These are phyloP conservation scores for Fusarium nurragi DNA, from an alignment of 2,329 filamentous ascomycete genomes.

Conservation along the genomic window DNA sequence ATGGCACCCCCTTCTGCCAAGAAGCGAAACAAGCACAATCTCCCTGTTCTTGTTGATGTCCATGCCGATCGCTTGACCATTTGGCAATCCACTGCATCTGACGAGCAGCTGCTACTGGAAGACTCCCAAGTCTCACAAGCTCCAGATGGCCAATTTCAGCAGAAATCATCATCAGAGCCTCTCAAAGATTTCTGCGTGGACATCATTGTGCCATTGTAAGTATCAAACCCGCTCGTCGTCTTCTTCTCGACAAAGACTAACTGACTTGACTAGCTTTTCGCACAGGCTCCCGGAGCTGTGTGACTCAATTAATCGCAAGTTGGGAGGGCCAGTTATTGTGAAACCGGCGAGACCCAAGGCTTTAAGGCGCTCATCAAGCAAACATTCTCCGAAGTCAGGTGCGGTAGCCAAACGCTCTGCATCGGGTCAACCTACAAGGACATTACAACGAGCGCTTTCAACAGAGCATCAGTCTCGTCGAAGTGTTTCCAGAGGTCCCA, in stretches of 20 bases:
- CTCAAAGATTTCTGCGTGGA: slow-evolving; percentile 82
- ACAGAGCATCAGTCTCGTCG: slow-evolving; percentile 65
- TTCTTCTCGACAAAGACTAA: slow-evolving; percentile 48
- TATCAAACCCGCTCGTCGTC: slow-evolving; percentile 5
- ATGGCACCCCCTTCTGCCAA: slow-evolving; percentile 51
- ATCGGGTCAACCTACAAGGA: slow-evolving; percentile 56
- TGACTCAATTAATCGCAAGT: slow-evolving; percentile 75
- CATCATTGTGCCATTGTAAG: slow-evolving; percentile 81
- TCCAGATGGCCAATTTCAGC: slow-evolving; percentile 50
- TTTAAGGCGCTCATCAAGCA: slow-evolving; percentile 54
- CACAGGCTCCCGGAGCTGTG: slow-evolving; percentile 78
- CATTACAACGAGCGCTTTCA: slow-evolving; percentile 70
- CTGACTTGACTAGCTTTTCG: slow-evolving; percentile 68
- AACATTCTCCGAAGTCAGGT: slow-evolving; percentile 61
- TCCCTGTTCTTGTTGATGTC: slow-evolving; percentile 73
- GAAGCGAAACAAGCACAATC: slow-evolving; percentile 70
- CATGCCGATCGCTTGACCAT: slow-evolving; percentile 83
- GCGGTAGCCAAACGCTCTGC: slow-evolving; percentile 60
- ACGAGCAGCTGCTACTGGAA: slow-evolving; percentile 62
- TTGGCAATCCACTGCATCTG: slow-evolving; percentile 79
- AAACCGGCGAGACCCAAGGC: slow-evolving; percentile 63
- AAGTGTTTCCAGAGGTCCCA: slow-evolving; percentile 66
- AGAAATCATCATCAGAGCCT: slow-evolving; percentile 65
- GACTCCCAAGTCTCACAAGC: slow-evolving; percentile 56
- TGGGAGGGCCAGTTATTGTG: slow-evolving; percentile 74